Percentiles rank a stretch among this genome's conserved stretches.
phyloP scores from a whole-genome alignment of 306 rosid species.

The Rosa rugosa region DNA sequence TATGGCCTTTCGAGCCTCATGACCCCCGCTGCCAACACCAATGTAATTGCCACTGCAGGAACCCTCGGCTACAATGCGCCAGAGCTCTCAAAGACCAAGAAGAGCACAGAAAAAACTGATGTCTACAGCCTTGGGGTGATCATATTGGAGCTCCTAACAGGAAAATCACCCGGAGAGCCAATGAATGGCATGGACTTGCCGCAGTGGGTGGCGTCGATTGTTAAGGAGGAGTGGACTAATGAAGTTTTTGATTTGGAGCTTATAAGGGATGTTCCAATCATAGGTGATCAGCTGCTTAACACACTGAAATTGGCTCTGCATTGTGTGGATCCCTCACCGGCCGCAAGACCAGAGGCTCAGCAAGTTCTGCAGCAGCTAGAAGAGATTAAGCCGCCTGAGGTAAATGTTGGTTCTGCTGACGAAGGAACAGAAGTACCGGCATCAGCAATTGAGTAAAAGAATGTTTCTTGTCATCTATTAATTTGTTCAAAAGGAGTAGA shows the following conservation, averaged over 20 bases:
- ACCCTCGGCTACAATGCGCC: conserved; percentile 85
- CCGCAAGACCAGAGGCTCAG: conserved; percentile 76
- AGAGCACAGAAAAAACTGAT: conserved; percentile 51
- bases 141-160: conserved; percentile 79
- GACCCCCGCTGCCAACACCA: conserved; percentile 75
- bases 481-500: conserved; percentile 3
- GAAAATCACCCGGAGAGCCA: conserved; percentile 79
- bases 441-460: conserved; percentile 31
- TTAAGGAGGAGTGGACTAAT: conserved; percentile 84
- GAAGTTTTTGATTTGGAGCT: conserved; percentile 92
- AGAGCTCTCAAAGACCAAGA: conserved; percentile 80
- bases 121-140: conserved; percentile 80
- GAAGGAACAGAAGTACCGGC: conserved; percentile 38
- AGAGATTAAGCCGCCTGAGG: conserved; percentile 68
- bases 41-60: conserved; percentile 85
- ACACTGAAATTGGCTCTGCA: conserved; percentile 82
- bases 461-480: background rate
- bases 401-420: conserved; percentile 44
- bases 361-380: conserved; percentile 75
- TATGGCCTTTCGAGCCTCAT: conserved; percentile 77
- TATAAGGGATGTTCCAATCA: conserved; percentile 62
- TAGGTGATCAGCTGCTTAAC: conserved; percentile 71
- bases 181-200: conserved; percentile 83
- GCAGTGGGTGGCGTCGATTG: conserved; percentile 90
- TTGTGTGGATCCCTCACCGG: conserved; percentile 86